A percentile compares a stretch with the other conserved stretches of the same genome.
phyloP scores from a whole-genome alignment of 805 yeast species.

The Nematodospora valgi region DNA sequence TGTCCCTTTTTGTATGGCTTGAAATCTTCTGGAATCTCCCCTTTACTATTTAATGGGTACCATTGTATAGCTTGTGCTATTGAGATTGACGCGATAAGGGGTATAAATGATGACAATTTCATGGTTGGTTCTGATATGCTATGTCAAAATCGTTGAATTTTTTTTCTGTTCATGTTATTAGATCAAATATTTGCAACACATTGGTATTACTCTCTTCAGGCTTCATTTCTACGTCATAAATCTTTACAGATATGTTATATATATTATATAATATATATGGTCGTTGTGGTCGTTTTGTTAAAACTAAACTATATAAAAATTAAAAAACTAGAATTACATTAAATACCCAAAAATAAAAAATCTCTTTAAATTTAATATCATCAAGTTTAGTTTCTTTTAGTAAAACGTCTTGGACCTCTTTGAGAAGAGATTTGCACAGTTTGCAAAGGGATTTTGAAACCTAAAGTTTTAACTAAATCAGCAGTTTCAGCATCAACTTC shows the following conservation, averaged over 20 bases:
- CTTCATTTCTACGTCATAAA: no score
- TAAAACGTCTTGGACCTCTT: slow-evolving; percentile 88
- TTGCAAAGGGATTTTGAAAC: slow-evolving; percentile 81
- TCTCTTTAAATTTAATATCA: not conserved
- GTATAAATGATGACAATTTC: no score
- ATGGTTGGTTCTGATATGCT: no score
- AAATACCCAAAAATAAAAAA: slow-evolving; percentile 1
- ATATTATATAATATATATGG: no score
- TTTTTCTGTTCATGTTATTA: no score
- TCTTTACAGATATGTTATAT: no score
- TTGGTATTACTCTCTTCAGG: no score
- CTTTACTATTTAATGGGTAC: slow-evolving; percentile 36
- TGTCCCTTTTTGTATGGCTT: slow-evolving; percentile 40
- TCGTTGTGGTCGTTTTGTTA: not conserved
- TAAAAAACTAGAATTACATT: slow-evolving; percentile 2
- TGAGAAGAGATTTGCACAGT: slow-evolving; percentile 85
- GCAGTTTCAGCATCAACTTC: slow-evolving; percentile 97
- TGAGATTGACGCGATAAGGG: no score
- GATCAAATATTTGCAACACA: no score
- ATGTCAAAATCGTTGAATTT: no score
- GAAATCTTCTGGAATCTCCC: slow-evolving; percentile 31
- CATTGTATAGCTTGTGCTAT: no score
- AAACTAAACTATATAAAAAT: no score
- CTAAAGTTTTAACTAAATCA: slow-evolving; percentile 89
- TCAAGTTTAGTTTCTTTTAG: slow-evolving; percentile 71